phyloP scores from a whole-genome alignment of 352 stramenopile species.

The Globisporangium barbulae region DNA sequence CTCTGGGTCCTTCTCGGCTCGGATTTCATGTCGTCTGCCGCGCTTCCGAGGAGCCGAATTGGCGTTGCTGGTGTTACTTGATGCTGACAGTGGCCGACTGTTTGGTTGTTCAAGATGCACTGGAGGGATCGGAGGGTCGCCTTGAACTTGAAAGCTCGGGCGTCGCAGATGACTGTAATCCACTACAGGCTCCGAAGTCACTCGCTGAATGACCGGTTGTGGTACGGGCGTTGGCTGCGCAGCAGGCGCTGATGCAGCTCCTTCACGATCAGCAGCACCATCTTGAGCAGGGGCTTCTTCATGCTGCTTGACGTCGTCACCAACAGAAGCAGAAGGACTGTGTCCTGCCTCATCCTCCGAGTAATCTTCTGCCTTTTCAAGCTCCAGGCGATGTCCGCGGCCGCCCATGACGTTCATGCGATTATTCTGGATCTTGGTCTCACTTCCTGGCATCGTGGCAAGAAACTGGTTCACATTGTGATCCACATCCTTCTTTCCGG shows the following conservation, averaged over 20 bases:
- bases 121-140: constrained; percentile 2
- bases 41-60: constrained; percentile 34
- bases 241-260: background rate
- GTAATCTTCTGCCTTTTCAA: constrained; percentile 50
- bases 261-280: background rate
- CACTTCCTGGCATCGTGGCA: constrained; percentile 84
- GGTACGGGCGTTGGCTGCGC: background rate
- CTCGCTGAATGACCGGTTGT: background rate
- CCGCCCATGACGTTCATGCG: constrained; percentile 92
- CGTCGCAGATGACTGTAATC: constrained; percentile 23
- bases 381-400: constrained; percentile 82
- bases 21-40: constrained; percentile 79
- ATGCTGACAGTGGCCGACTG: constrained; percentile 30
- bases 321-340: constrained; percentile 7
- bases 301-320: constrained; percentile 12
- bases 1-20: constrained; percentile 73
- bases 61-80: constrained; percentile 13
- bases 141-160: constrained; percentile 17
- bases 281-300: background rate
- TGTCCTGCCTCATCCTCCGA: constrained; percentile 33
- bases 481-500: constrained; percentile 41
- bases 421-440: constrained; percentile 90
- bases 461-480: constrained; percentile 74
- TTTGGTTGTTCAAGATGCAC: constrained; percentile 9
- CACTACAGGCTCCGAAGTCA: constrained; percentile 4